These are phyloP conservation scores for Penicillium silybi DNA, from an alignment of 495 filamentous ascomycete species.

Conservation along the genomic window DNA sequence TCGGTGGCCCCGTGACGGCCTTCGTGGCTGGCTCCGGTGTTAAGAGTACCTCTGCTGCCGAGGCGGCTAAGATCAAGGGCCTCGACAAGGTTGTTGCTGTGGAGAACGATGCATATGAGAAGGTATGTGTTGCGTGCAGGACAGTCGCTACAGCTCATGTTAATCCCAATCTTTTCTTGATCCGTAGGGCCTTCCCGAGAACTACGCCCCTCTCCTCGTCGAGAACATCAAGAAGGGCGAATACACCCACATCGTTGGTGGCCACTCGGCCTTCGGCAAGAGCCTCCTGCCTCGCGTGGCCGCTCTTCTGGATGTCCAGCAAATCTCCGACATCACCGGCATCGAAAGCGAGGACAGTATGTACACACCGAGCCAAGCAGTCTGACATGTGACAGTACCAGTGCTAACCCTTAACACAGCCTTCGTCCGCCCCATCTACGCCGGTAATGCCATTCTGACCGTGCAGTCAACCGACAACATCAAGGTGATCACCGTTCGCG, in stretches of 20 bases:
- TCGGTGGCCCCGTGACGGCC: constrained; percentile 80
- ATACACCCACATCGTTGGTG: constrained; percentile 85
- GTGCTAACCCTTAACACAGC: constrained; percentile 39
- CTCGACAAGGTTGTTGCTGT: constrained; percentile 87
- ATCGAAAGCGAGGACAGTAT: constrained; percentile 84
- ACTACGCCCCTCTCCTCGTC: constrained; percentile 85
- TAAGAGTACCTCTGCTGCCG: constrained; percentile 68
- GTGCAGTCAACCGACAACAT: constrained; percentile 82
- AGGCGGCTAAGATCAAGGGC: constrained; percentile 85
- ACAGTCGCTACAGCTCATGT: background rate
- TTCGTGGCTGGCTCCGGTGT: constrained; percentile 83
- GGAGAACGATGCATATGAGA: constrained; percentile 87
- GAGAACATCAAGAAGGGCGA: constrained; percentile 94
- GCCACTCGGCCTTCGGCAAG: constrained; percentile 96
- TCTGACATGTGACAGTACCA: constrained; percentile 19
- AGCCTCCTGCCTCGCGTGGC: constrained; percentile 90
- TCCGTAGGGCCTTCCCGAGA: constrained; percentile 81
- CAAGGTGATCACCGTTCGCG: constrained; percentile 89
- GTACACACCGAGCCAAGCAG: constrained; percentile 16
- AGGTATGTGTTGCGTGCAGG: constrained; percentile 45
- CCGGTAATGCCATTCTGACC: constrained; percentile 96
- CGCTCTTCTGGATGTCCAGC: constrained; percentile 88
- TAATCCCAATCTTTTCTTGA: constrained; percentile 2
- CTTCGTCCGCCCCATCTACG: constrained; percentile 95
- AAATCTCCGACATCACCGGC: constrained; percentile 83